These are phyloP conservation scores for Forsythia viridissima DNA, from an alignment of 257 asterid species.

Conservation along the genomic window DNA sequence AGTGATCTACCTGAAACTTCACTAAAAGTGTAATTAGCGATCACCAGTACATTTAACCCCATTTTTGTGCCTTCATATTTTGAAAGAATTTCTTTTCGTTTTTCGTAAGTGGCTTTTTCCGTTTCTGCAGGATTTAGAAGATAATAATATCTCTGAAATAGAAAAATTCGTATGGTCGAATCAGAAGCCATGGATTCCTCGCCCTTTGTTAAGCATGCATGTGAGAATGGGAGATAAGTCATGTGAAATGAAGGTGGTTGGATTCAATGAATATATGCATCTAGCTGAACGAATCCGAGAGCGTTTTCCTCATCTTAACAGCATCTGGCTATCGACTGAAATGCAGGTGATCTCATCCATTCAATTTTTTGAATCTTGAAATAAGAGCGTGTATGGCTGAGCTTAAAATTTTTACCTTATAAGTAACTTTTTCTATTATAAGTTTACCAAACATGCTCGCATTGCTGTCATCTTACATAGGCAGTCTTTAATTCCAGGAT, in stretches of 20 bases:
- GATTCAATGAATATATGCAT: conserved; percentile 73
- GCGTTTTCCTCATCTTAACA: conserved; percentile 70
- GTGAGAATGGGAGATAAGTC: conserved; percentile 97
- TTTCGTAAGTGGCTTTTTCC: neutral
- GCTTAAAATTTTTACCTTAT: neutral
- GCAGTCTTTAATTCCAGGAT: conserved; percentile 44
- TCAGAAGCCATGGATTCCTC: conserved; percentile 81
- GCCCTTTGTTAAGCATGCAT: conserved; percentile 84
- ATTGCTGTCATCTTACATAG: neutral
- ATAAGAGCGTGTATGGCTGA: neutral
- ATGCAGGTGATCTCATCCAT: conserved; percentile 70
- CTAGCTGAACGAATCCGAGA: conserved; percentile 66
- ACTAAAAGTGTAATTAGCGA: neutral
- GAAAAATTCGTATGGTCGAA: conserved; percentile 86
- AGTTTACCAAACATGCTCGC: neutral
- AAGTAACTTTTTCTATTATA: no score
- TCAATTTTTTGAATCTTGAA: neutral
- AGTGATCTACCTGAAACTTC: neutral
- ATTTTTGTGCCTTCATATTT: no score
- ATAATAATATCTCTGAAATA: conserved; percentile 35
- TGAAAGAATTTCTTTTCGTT: neutral
- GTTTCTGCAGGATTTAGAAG: conserved; percentile 39
- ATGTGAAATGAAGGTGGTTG: conserved; percentile 92
- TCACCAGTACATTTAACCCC: neutral
- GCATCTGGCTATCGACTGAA: conserved; percentile 94